These are phyloP conservation scores for Botrytis pseudocinerea DNA, from an alignment of 2,329 filamentous ascomycete genomes.

Conservation along the genomic window DNA sequence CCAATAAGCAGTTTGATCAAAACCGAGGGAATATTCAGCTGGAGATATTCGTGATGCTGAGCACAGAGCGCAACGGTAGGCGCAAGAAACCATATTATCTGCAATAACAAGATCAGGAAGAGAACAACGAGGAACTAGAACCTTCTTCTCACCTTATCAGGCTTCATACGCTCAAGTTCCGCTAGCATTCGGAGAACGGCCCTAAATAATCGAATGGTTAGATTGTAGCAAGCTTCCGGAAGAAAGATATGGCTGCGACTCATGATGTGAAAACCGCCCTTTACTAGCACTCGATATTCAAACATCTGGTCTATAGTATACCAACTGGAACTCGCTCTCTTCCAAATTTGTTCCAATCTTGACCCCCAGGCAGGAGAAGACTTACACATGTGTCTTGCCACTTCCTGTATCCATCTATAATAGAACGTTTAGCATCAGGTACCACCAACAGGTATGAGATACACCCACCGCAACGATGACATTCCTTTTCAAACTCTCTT, in stretches of 20 bases:
- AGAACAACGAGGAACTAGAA: neutral
- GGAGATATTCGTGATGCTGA: constrained; percentile 65
- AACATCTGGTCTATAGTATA: neutral
- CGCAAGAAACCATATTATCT: constrained; percentile 71
- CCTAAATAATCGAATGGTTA: constrained; percentile 5
- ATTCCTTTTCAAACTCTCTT: constrained; percentile 66
- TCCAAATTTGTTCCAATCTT: neutral
- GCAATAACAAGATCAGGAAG: constrained; percentile 27
- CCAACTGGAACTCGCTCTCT: neutral
- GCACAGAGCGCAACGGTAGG: constrained; percentile 67
- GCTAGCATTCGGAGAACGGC: constrained; percentile 66
- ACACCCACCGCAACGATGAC: constrained; percentile 65
- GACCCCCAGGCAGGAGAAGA: neutral
- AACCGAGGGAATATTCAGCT: constrained; percentile 56
- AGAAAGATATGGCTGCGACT: neutral
- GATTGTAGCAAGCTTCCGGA: neutral
- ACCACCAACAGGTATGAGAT: neutral
- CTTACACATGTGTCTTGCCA: constrained; percentile 26
- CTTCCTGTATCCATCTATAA: constrained; percentile 24
- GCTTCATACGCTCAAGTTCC: constrained; percentile 57
- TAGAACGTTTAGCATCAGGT: neutral
- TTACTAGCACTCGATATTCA: neutral
- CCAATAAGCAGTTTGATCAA: constrained; percentile 56
- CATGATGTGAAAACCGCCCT: neutral
- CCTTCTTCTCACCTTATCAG: constrained; percentile 52